These are phyloP conservation scores for Eucalyptus regnans DNA, from an alignment of 345 rosid species.

Conservation along the genomic window DNA sequence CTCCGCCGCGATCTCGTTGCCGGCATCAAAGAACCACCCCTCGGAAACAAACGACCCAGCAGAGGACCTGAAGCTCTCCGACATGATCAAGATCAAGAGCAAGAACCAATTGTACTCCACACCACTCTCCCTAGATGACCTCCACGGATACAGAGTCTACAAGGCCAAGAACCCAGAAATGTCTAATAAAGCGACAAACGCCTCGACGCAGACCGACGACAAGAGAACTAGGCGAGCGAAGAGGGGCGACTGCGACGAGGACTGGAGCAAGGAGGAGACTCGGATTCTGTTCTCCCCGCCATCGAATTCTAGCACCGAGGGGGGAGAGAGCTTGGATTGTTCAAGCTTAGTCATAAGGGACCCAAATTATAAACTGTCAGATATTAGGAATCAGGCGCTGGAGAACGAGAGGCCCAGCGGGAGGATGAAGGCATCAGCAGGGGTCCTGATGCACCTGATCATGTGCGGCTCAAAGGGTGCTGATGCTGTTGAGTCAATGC, in stretches of 20 bases:
- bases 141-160: constrained; percentile 1
- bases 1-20: constrained; percentile 6
- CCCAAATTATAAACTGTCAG: not conserved
- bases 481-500: not conserved
- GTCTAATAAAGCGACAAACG: constrained; percentile 6
- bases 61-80: constrained; percentile 8
- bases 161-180: constrained; percentile 6
- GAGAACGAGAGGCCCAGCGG: constrained; percentile 21
- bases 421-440: constrained; percentile 39
- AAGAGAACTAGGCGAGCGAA: not conserved
- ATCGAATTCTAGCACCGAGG: constrained; percentile 22
- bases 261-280: not conserved
- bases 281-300: constrained; percentile 9
- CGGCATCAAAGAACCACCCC: constrained; percentile 2
- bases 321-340: constrained; percentile 1
- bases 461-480: constrained; percentile 27
- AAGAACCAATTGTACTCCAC: not conserved
- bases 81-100: not conserved
- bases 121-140: not conserved
- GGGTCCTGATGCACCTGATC: constrained; percentile 36
- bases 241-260: not conserved
- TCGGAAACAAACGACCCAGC: constrained; percentile 7
- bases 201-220: constrained; percentile 44
- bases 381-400: constrained; percentile 13
- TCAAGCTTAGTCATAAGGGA: not conserved